phyloP scores from a whole-genome alignment of 1,284 basidiomycete species.

The Stereum hirsutum region DNA sequence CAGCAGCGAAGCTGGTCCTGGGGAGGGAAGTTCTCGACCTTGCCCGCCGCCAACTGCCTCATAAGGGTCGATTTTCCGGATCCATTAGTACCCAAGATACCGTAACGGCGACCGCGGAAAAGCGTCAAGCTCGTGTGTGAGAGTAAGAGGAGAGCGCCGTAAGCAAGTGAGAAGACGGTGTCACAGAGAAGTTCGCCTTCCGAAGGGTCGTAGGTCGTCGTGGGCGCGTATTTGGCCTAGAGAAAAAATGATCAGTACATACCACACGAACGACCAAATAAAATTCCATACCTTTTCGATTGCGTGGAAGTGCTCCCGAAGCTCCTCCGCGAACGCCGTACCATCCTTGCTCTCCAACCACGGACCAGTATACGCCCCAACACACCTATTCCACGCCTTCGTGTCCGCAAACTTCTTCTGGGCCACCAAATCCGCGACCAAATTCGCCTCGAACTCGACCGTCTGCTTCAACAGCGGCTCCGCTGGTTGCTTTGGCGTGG shows the following conservation, averaged over 20 bases:
- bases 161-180: slow-evolving; percentile 93
- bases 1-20: slow-evolving; percentile 80
- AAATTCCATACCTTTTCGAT: slow-evolving; percentile 50
- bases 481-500: slow-evolving; percentile 36
- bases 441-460: slow-evolving; percentile 64
- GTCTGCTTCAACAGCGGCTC: slow-evolving; percentile 39
- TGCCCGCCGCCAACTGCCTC: slow-evolving; percentile 91
- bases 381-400: slow-evolving; percentile 64
- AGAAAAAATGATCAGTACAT: slow-evolving; percentile 5
- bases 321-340: slow-evolving; percentile 47
- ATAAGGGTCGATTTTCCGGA: slow-evolving; percentile 96
- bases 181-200: slow-evolving; percentile 88
- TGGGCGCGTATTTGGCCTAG: slow-evolving; percentile 44
- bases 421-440: slow-evolving; percentile 74
- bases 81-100: slow-evolving; percentile 93
- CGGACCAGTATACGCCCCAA: slow-evolving; percentile 61
- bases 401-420: slow-evolving; percentile 56
- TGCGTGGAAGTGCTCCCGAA: slow-evolving; percentile 67
- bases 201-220: slow-evolving; percentile 40
- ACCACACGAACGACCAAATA: not conserved
- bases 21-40: slow-evolving; percentile 95
- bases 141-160: slow-evolving; percentile 90
- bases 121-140: slow-evolving; percentile 93
- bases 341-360: slow-evolving; percentile 48
- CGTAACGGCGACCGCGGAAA: slow-evolving; percentile 87